Evolutionary conservation across 345 rosid species (phyloP).

Genomic region (Hypericum perforatum): DNA sequence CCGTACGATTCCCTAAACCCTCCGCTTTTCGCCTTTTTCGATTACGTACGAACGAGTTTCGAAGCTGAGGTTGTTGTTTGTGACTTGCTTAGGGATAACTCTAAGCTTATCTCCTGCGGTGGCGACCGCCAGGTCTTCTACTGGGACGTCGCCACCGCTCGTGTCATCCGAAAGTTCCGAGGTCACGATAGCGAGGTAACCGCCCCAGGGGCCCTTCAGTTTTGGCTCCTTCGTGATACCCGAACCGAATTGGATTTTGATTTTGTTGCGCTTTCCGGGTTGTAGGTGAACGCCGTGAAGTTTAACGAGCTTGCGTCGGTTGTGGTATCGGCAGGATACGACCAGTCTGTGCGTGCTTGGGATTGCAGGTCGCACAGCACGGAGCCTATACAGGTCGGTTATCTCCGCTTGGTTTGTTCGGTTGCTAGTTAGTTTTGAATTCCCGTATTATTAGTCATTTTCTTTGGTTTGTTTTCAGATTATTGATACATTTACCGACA

Average conservation of each 20-base stretch:
- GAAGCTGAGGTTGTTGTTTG: not conserved
- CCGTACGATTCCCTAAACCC: conserved; percentile 25
- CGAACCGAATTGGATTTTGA: not conserved
- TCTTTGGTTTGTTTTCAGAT: conserved; percentile 33
- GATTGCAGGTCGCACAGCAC: conserved; percentile 92
- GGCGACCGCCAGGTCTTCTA: conserved; percentile 91
- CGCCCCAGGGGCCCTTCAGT: not conserved
- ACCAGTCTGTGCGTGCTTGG: conserved; percentile 86
- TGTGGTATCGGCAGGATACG: conserved; percentile 90
- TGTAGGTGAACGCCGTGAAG: conserved; percentile 87
- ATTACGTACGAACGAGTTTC: too few relatives aligned
- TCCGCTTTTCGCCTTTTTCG: not conserved
- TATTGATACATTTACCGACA: conserved; percentile 68
- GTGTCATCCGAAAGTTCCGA: conserved; percentile 82
- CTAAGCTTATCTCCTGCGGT: conserved; percentile 81
- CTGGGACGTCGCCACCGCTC: conserved; percentile 93
- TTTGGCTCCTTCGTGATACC: not conserved
- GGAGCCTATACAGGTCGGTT: conserved; percentile 81
- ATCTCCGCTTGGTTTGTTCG: not conserved
- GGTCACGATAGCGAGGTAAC: conserved; percentile 87
- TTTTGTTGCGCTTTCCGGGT: not conserved
- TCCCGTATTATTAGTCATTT: not conserved
- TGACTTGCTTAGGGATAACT: conserved; percentile 47
- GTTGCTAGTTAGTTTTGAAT: not conserved
- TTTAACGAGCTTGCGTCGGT: conserved; percentile 74